Evolutionary conservation across 1,284 basidiomycete genomes (phyloP), one percentile per base, ranked within the genome.

Genomic region (Agroathelia rolfsii): DNA sequence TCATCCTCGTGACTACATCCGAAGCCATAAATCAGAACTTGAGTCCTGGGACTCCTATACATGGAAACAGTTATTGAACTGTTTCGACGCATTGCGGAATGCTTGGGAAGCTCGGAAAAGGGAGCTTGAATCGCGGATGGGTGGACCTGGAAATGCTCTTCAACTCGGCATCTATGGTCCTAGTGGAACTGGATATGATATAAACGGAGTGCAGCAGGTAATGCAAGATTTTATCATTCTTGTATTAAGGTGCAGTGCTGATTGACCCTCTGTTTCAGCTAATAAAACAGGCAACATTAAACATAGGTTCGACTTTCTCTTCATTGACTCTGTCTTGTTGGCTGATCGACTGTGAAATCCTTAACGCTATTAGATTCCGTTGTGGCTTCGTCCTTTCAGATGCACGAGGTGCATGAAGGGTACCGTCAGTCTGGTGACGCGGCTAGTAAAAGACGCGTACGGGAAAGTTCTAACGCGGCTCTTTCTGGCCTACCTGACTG

Each of bases 391-490:
- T 56, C 61, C 2, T 72, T 72, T 42, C 75, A 77, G 48, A 65
- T 77, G 49, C 59, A 64, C 36, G 74, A 77, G 43, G 72, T 73
- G 10, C 67, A 64, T 40, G 44, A 60, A 11, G 68, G 65, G 7
- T 77, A 77, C 46, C 61, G 73, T 19, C 70, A 72, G 21, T 76
- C 75, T 6, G 57, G 59, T 0, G 75, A 77, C 46, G 32, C 51
- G 19, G 61, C 69, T 7, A 70, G 71, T 43, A 76, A 75, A 45
- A 58, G 55, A 20, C 64, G 72, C 13, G 75, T 77, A 10, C 62
- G 72, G 15, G 70, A 77, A 48, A 69, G 72, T 3, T 67, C 66
- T 21, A 77, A 77, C 40, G 71, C 72, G 19, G 69, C 75, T 3
- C 43, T 77, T 30, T 58, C 64, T 24, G 56, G 59, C 25, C 49